Evolutionary conservation across 768 basidiomycete genomes (phyloP).

Genomic region (Chalciporus chontae): DNA sequence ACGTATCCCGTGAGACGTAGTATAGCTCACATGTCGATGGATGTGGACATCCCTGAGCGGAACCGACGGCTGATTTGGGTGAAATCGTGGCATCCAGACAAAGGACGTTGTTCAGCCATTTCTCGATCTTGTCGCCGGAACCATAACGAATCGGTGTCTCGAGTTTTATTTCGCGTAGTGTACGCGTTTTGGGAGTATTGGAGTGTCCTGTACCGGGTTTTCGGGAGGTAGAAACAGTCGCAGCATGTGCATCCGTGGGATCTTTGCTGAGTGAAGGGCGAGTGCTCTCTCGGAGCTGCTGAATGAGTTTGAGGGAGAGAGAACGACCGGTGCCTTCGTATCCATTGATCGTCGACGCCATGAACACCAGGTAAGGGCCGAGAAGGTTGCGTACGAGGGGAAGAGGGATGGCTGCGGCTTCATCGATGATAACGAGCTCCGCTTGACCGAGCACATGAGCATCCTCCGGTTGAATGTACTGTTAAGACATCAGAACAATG

Average conservation of each 20-base stretch:
- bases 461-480: constrained; percentile 99
- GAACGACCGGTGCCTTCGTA: constrained; percentile 99
- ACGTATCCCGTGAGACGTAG: constrained; percentile 92
- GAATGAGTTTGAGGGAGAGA: constrained; percentile 94
- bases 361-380: constrained; percentile 95
- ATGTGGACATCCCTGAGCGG: constrained; percentile 83
- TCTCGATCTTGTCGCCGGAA: constrained; percentile 83
- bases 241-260: constrained; percentile 32
- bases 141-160: constrained; percentile 94
- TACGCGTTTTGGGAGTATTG: constrained; percentile 59
- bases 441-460: constrained; percentile 97
- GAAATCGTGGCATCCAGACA: constrained; percentile 84
- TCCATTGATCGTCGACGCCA: constrained; percentile 99
- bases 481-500: constrained; percentile 5
- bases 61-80: constrained; percentile 36
- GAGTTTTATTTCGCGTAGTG: constrained; percentile 89
- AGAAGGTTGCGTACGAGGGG: constrained; percentile 94
- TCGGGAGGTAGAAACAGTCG: constrained; percentile 44
- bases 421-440: constrained; percentile 95
- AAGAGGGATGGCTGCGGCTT: constrained; percentile 96
- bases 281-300: constrained; percentile 91
- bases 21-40: constrained; percentile 92
- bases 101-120: constrained; percentile 87
- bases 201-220: constrained; percentile 48
- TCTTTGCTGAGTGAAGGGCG: constrained; percentile 75